phyloP scores from a whole-genome alignment of 345 rosid species.

The Physaria fendleri region DNA sequence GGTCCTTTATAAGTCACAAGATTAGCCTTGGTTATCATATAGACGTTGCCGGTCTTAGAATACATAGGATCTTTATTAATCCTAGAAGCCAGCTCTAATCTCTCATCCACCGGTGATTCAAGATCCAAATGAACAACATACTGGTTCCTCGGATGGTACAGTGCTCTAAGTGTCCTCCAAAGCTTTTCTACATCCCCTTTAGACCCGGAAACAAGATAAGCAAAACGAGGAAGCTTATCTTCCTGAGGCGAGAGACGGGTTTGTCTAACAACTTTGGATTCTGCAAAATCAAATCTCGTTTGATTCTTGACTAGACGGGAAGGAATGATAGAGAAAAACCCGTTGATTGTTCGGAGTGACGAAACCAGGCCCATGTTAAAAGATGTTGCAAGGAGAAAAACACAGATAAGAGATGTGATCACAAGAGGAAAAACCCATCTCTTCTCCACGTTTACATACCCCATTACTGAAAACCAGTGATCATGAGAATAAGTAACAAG shows the following conservation, averaged over 20 bases:
- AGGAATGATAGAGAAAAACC: slow-evolving; percentile 63
- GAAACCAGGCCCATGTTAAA: slow-evolving; percentile 83
- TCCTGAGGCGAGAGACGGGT: slow-evolving; percentile 29
- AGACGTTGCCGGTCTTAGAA: slow-evolving; percentile 64
- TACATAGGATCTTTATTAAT: slow-evolving; percentile 64
- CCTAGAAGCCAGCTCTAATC: slow-evolving; percentile 69
- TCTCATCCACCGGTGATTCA: slow-evolving; percentile 77
- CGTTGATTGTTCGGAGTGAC: slow-evolving; percentile 57
- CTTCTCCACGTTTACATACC: slow-evolving; percentile 79
- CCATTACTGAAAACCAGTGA: slow-evolving; percentile 37
- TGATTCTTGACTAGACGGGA: slow-evolving; percentile 40
- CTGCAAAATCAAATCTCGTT: slow-evolving; percentile 48
- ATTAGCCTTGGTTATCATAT: slow-evolving; percentile 83
- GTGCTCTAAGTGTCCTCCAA: slow-evolving; percentile 88
- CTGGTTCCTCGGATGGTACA: slow-evolving; percentile 89
- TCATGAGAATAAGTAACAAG: slow-evolving; percentile 25
- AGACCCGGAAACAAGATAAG: slow-evolving; percentile 92
- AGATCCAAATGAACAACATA: slow-evolving; percentile 94
- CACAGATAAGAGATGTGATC: slow-evolving; percentile 68
- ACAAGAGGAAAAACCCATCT: slow-evolving; percentile 91
- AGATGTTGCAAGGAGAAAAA: slow-evolving; percentile 75
- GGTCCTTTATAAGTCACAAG: slow-evolving; percentile 99
- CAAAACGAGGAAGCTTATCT: slow-evolving; percentile 65
- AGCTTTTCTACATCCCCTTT: slow-evolving; percentile 91
- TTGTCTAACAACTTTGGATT: slow-evolving; percentile 42